Evolutionary conservation across 2,329 filamentous ascomycete species (phyloP).

Genomic region (Fusarium oligoseptatum): DNA sequence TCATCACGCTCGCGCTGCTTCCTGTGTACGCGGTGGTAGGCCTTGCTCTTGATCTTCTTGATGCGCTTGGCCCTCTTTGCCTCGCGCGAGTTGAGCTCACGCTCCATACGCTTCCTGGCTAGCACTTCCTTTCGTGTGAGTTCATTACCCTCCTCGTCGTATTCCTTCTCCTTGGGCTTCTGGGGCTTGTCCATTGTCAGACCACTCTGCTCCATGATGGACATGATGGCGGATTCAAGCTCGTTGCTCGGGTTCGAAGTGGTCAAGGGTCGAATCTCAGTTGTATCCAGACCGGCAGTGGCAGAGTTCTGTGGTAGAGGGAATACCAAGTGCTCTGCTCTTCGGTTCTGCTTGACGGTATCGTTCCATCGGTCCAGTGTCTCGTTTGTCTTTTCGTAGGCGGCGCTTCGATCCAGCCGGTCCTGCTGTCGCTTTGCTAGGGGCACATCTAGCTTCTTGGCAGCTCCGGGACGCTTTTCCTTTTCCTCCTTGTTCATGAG

Average conservation of each 20-base stretch:
- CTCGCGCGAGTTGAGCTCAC: slow-evolving; percentile 90
- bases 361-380: slow-evolving; percentile 92
- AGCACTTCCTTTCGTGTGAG: slow-evolving; percentile 78
- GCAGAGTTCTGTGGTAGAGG: slow-evolving; percentile 82
- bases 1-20: slow-evolving; percentile 74
- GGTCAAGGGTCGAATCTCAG: slow-evolving; percentile 74
- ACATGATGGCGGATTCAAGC: slow-evolving; percentile 86
- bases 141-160: slow-evolving; percentile 79
- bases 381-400: slow-evolving; percentile 92
- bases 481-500: slow-evolving; percentile 76
- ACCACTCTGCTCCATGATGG: slow-evolving; percentile 91
- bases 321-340: slow-evolving; percentile 91
- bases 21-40: slow-evolving; percentile 91
- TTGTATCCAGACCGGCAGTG: slow-evolving; percentile 69
- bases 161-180: slow-evolving; percentile 69
- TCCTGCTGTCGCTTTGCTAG: slow-evolving; percentile 89
- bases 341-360: slow-evolving; percentile 92
- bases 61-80: slow-evolving; percentile 90
- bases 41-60: slow-evolving; percentile 99
- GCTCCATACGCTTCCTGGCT: slow-evolving; percentile 80
- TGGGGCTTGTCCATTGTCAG: slow-evolving; percentile 66
- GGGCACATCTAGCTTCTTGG: slow-evolving; percentile 83
- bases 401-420: slow-evolving; percentile 82
- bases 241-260: slow-evolving; percentile 78
- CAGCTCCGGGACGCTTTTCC: slow-evolving; percentile 57